Base-by-base conservation (phyloP, 352 stramenopile species). In the Globisporangium canariense region DNA sequence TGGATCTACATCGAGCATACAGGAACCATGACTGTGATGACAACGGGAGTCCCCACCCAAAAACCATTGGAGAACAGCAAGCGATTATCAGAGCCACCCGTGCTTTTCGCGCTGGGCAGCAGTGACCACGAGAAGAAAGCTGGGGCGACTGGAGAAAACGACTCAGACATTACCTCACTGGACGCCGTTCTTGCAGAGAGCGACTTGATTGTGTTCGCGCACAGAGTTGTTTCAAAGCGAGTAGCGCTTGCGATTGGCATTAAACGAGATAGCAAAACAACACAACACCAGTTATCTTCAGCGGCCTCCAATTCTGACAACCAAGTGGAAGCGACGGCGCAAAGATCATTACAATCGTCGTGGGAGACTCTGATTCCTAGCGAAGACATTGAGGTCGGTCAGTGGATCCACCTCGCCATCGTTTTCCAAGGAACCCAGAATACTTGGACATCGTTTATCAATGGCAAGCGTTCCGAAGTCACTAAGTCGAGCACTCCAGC, bases 1-100 rank as follows among this genome's bases (percentile, higher is more conserved):
- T 68, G 63, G 63, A 25, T 68, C 11, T 32, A 64, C 41, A 63
- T 68, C 32, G 63, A 68, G 5, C 46, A 68, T 7, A 60, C 56
- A 2, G 63, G 56, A 36, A 36, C 16, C 1, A 22, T 38, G 22
- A n/a, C 18, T 36, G 34, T 7, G 25, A 20, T 7, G 13, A 22
- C n/a, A 45, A 25, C 6, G 38, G 18, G 18, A 49, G 18, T 6
- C 10, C 0, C 30, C 6, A 18, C 25, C 36, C 50, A 56, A 28
- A 28, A 13, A 40, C 40, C n/a, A 4, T 18, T 18, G 4, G 34
- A 25, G 43, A 62, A 3, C 11, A 16, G 3, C 13, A 11, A 10
- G 8, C 18, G 10, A 11, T 8, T 9, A 4, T 14, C 41, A 7
- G 52, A 60, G n/a, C 25, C 20, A n/a, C 52, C 61, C 16, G 36